Percentiles rank a stretch among this genome's conserved stretches.
These are phyloP conservation scores for Limnomonas spitsbergensis DNA, from an alignment of 139 green algal genomes.

Conservation along the genomic window DNA sequence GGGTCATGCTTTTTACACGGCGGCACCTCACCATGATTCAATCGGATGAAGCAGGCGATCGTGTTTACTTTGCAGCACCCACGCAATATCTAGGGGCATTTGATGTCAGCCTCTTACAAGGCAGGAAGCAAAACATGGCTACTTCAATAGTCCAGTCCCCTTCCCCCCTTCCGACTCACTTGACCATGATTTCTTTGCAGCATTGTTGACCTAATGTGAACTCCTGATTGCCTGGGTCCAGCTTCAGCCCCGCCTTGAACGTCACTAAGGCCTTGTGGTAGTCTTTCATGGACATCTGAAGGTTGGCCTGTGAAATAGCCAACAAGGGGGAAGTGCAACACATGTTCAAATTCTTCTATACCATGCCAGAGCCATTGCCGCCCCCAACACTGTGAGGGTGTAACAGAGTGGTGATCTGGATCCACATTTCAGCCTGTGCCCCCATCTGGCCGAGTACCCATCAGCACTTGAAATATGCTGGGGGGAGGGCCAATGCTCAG, in stretches of 20 bases:
- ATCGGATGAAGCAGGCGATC: not conserved
- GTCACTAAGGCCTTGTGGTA: not conserved
- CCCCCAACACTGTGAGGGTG: no score
- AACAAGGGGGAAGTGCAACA: not conserved
- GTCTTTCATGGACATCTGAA: not conserved
- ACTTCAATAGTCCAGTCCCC: not conserved
- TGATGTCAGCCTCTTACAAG: not conserved
- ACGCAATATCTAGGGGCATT: not conserved
- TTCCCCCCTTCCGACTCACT: not conserved
- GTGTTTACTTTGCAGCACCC: no score
- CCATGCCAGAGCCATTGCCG: no score
- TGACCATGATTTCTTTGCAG: not conserved
- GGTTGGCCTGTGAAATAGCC: not conserved
- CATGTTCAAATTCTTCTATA: not conserved
- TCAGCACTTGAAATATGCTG: no score
- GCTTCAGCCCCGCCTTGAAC: not conserved
- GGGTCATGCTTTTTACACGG: no score
- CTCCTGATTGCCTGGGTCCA: not conserved
- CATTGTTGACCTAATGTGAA: not conserved
- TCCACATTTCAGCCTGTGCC: no score
- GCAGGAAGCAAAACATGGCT: not conserved
- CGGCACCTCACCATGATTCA: not conserved
- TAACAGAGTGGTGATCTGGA: no score
- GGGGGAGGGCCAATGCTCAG: no score
- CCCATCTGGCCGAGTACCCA: no score